These are phyloP conservation scores for Juglanconis oblonga DNA, from an alignment of 2,329 filamentous ascomycete genomes.

Conservation along the genomic window DNA sequence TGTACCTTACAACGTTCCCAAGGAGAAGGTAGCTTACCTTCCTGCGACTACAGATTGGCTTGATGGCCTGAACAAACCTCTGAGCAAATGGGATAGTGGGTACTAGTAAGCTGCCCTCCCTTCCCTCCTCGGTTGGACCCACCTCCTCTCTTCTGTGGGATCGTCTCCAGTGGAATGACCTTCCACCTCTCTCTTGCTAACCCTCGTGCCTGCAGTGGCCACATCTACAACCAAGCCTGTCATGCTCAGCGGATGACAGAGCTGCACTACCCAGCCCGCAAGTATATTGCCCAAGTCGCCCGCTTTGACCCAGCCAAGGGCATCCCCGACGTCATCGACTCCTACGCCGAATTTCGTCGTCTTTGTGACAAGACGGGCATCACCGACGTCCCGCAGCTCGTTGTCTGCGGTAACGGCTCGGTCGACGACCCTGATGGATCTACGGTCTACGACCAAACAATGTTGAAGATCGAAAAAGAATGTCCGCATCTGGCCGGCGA, in stretches of 20 bases:
- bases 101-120: constrained; percentile 51
- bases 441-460: constrained; percentile 68
- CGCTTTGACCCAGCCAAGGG: constrained; percentile 84
- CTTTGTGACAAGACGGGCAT: constrained; percentile 51
- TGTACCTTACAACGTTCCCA: constrained; percentile 66
- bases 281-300: constrained; percentile 77
- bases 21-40: constrained; percentile 67
- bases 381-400: constrained; percentile 63
- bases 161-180: too few relatives aligned
- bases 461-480: constrained; percentile 60
- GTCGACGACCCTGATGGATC: constrained; percentile 78
- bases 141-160: too few relatives aligned
- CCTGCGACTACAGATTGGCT: constrained; percentile 82
- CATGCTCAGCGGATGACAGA: constrained; percentile 58
- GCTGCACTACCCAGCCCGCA: constrained; percentile 56
- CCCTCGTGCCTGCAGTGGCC: constrained; percentile 37
- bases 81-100: constrained; percentile 66
- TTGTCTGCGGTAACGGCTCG: constrained; percentile 76
- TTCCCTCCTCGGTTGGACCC: too few relatives aligned
- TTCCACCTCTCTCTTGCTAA: too few relatives aligned
- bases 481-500: constrained; percentile 62
- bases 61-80: constrained; percentile 75
- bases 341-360: constrained; percentile 70
- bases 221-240: constrained; percentile 67
- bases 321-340: constrained; percentile 72